Conservation (phyloP, 2,329 filamentous ascomycete species). For the Pestalotiopsis sp. region DNA sequence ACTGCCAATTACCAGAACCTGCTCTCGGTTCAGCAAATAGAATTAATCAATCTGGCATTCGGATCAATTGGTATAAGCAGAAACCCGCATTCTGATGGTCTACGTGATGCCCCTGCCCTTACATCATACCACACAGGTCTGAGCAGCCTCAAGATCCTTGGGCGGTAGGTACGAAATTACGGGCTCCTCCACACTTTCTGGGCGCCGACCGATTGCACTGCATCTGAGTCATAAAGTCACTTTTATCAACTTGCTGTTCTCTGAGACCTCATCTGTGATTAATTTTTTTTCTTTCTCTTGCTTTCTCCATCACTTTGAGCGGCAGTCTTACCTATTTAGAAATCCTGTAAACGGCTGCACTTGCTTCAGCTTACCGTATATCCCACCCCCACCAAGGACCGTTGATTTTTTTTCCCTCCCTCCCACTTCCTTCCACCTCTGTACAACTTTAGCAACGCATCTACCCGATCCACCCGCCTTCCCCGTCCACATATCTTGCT, state of each 20-base stretch:
- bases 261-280: neutral
- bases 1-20: neutral
- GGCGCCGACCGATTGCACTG: neutral
- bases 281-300: neutral
- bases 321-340: neutral
- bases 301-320: neutral
- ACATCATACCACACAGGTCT: slow-evolving; percentile 4
- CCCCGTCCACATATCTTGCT: neutral
- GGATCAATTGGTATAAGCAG: neutral
- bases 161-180: neutral
- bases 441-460: slow-evolving; percentile 8
- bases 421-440: neutral
- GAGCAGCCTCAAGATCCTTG: neutral
- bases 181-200: slow-evolving; percentile 7
- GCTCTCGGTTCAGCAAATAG: neutral
- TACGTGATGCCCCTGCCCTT: neutral
- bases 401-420: neutral
- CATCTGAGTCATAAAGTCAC: slow-evolving; percentile 10
- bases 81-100: neutral
- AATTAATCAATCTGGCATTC: neutral
- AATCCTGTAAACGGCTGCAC: neutral
- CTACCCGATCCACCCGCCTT: slow-evolving; percentile 4
- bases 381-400: neutral
- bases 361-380: neutral
- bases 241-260: neutral